phyloP scores from a whole-genome alignment of 768 basidiomycete genomes.

The Phanerochaete sordida region DNA sequence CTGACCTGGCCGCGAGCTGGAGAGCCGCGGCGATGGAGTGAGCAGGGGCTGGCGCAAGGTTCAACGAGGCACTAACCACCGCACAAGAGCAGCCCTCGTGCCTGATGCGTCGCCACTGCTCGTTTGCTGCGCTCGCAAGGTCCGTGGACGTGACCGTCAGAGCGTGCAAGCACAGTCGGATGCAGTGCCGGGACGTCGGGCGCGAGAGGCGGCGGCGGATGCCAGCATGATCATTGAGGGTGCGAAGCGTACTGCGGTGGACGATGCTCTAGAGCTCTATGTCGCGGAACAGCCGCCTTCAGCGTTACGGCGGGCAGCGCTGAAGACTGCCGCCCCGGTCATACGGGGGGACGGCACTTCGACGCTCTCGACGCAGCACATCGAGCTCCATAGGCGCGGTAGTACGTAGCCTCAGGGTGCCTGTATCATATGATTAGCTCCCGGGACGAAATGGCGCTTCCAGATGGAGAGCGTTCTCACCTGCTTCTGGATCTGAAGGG shows the following conservation, averaged over 20 bases:
- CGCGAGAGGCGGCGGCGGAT: neutral
- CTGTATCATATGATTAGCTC: constrained; percentile 13
- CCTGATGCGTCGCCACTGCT: neutral
- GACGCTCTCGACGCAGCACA: neutral
- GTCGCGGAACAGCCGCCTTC: neutral
- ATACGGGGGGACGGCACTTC: neutral
- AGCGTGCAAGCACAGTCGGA: neutral
- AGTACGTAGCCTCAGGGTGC: constrained; percentile 4
- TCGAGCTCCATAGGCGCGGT: neutral
- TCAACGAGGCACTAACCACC: neutral
- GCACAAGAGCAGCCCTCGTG: neutral
- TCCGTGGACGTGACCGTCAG: neutral
- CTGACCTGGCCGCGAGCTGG: neutral
- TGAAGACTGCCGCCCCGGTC: neutral
- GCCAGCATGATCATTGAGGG: constrained; percentile 3
- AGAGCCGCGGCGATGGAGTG: neutral
- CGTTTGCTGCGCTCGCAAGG: neutral
- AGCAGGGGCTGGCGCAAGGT: neutral
- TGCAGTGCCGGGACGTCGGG: constrained; percentile 5
- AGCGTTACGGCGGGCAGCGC: neutral
- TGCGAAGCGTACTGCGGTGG: neutral
- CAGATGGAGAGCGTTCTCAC: constrained; percentile 4
- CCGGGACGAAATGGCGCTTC: constrained; percentile 1
- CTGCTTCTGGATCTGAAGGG: constrained; percentile 2
- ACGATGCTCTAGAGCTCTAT: neutral